Percentiles rank a stretch among this genome's conserved stretches.
phyloP scores from a whole-genome alignment of 1,139 yeast genomes.

The Lodderomyces beijingensis region DNA sequence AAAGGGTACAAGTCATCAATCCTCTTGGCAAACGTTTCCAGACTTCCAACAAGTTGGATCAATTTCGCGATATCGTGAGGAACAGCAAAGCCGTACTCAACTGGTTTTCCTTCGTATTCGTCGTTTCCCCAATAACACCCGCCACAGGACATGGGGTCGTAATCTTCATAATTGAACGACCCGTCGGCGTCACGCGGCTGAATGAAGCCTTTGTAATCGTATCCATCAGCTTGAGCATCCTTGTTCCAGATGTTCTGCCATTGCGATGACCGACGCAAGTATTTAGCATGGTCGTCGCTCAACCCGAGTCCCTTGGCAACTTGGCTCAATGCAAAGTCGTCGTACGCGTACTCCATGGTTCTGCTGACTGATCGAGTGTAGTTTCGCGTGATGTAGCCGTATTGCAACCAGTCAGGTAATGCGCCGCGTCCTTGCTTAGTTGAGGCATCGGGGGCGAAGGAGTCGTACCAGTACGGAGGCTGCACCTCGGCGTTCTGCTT shows the following conservation, averaged over 20 bases:
- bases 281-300: conserved; percentile 21
- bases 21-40: conserved; percentile 23
- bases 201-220: conserved; percentile 28
- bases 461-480: conserved; percentile 25
- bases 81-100: conserved; percentile 49
- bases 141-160: conserved; percentile 27
- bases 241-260: conserved; percentile 38
- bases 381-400: conserved; percentile 26
- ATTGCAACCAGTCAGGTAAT: conserved; percentile 26
- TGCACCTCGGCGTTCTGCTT: conserved; percentile 32
- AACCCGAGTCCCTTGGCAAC: conserved; percentile 30
- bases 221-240: conserved; percentile 17
- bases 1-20: conserved; percentile 34
- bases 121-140: conserved; percentile 46
- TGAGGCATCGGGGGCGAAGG: conserved; percentile 24
- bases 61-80: conserved; percentile 31
- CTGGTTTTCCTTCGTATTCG: conserved; percentile 60
- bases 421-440: conserved; percentile 31
- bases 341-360: conserved; percentile 36
- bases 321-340: conserved; percentile 32
- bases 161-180: conserved; percentile 18
- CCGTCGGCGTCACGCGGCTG: conserved; percentile 33
- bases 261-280: conserved; percentile 28
- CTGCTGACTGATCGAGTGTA: conserved; percentile 31
- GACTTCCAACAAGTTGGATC: conserved; percentile 22